Evolutionary conservation across 176 grass and related monocot genomes (phyloP).

Genomic region (Oropetium thomaeum): DNA sequence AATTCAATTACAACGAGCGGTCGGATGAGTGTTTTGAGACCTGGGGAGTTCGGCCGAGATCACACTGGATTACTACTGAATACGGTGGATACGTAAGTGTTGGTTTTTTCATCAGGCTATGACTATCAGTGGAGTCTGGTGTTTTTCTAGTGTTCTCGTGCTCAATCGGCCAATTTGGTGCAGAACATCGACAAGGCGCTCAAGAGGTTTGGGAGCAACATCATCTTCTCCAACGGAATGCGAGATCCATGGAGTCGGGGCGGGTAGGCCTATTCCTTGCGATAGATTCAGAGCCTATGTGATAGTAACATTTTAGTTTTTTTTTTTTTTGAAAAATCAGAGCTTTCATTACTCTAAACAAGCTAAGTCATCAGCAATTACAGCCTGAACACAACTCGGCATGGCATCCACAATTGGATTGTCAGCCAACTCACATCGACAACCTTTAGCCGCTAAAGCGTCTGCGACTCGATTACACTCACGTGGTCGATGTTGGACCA

Average conservation of each 20-base stretch:
- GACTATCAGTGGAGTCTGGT: background rate
- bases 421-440: no score
- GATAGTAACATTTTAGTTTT: background rate
- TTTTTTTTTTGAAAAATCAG: no score
- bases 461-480: no score
- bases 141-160: background rate
- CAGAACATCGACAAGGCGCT: slow-evolving; percentile 82
- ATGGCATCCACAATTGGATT: no score
- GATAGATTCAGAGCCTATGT: slow-evolving; percentile 13
- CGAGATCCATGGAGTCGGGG: slow-evolving; percentile 93
- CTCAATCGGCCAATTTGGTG: background rate
- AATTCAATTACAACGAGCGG: slow-evolving; percentile 54
- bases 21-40: slow-evolving; percentile 34
- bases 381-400: no score
- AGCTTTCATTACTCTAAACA: no score
- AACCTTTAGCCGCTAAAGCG: no score
- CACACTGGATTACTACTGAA: slow-evolving; percentile 90
- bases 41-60: slow-evolving; percentile 57
- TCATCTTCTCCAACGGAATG: slow-evolving; percentile 97
- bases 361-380: no score
- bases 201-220: slow-evolving; percentile 90
- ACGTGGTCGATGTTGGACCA: no score
- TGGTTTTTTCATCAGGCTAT: background rate
- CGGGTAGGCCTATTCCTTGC: slow-evolving; percentile 45
- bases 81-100: slow-evolving; percentile 83